Conservation (phyloP, 169 alveolate genomes). For the Plasmodium vivax region DNA sequence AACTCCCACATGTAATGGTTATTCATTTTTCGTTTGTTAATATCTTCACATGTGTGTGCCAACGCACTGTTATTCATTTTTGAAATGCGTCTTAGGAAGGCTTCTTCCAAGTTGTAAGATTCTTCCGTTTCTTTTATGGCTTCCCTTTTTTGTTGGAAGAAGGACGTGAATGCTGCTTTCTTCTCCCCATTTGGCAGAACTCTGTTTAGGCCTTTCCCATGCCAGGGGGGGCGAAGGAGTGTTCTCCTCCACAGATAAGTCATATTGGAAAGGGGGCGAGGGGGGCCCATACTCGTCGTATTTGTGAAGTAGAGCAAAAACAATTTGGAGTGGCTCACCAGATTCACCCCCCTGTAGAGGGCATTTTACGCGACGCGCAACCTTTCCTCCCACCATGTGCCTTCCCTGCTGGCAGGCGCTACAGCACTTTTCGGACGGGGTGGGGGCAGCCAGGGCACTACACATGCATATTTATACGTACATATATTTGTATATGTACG, state of each 20-base stretch:
- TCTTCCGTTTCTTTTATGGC: conserved; percentile 40
- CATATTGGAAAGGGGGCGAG: not conserved
- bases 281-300: not conserved
- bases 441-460: not conserved
- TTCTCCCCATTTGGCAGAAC: not conserved
- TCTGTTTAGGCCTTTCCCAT: not conserved
- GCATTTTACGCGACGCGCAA: not conserved
- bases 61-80: conserved; percentile 69
- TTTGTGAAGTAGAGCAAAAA: not conserved
- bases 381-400: not conserved
- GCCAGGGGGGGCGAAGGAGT: not conserved
- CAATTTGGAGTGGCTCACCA: not conserved
- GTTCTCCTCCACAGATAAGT: not conserved
- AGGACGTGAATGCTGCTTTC: not conserved
- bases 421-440: not conserved
- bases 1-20: conserved; percentile 46
- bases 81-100: conserved; percentile 24
- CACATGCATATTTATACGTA: no score
- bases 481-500: no score
- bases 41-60: conserved; percentile 52
- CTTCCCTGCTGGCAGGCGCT: not conserved
- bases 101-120: conserved; percentile 40
- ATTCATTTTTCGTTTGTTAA: conserved; percentile 41
- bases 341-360: not conserved
- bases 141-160: not conserved